These are phyloP conservation scores for Isatis lusitanica DNA, from an alignment of 441 rosid genomes.

Conservation along the genomic window DNA sequence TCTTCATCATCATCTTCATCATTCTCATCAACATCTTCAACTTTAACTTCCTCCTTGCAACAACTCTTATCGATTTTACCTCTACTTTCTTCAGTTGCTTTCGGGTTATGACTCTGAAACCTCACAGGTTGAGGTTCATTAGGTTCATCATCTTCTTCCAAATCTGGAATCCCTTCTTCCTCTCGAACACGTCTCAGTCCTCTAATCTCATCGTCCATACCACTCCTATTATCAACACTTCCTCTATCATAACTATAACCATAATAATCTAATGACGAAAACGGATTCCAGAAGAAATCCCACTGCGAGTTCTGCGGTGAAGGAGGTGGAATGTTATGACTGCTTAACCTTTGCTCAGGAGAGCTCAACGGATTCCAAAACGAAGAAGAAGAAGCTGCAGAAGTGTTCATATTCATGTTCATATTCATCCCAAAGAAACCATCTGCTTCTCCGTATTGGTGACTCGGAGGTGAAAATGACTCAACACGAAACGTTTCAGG, in stretches of 20 bases:
- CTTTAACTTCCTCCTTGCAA: constrained; percentile 64
- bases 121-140: constrained; percentile 51
- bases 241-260: constrained; percentile 56
- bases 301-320: constrained; percentile 92
- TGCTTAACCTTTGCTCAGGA: constrained; percentile 43
- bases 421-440: constrained; percentile 65
- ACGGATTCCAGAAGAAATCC: constrained; percentile 98
- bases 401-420: constrained; percentile 44
- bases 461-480: constrained; percentile 56
- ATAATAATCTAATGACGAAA: constrained; percentile 81
- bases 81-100: constrained; percentile 37
- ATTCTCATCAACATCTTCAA: constrained; percentile 68
- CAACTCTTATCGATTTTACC: constrained; percentile 35
- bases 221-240: constrained; percentile 56
- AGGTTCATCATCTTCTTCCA: constrained; percentile 89
- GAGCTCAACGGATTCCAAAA: constrained; percentile 45
- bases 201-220: constrained; percentile 71
- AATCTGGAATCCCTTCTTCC: constrained; percentile 97
- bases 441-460: constrained; percentile 63
- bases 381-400: constrained; percentile 57
- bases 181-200: constrained; percentile 92
- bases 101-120: constrained; percentile 36
- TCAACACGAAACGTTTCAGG: constrained; percentile 66
- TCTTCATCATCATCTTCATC: constrained; percentile 49
- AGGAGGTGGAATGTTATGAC: constrained; percentile 69